Percentiles rank a stretch among this genome's conserved stretches.
Conservation (phyloP, 2,329 filamentous ascomycete species). For the Calonectria montana region DNA sequence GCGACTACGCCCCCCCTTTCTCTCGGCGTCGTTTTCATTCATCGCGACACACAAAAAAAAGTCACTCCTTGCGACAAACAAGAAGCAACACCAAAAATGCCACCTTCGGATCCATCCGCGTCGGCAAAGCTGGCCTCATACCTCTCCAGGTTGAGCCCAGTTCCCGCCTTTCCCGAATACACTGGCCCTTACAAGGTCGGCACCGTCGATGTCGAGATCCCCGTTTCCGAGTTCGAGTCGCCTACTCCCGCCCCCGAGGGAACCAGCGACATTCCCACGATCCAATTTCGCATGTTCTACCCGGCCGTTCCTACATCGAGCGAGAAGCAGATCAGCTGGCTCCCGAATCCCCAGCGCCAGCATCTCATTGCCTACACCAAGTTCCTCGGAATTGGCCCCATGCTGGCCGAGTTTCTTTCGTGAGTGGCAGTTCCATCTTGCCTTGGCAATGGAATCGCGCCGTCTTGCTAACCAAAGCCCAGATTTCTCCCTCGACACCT, state of each 20-base stretch:
- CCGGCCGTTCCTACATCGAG: conserved; percentile 68
- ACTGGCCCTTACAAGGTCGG: conserved; percentile 78
- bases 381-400: conserved; percentile 75
- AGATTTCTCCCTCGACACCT: conserved; percentile 78
- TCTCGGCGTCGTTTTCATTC: not conserved
- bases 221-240: conserved; percentile 68
- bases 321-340: conserved; percentile 76
- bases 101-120: conserved; percentile 37
- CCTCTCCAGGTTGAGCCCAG: conserved; percentile 70
- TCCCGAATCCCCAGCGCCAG: conserved; percentile 80
- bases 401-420: conserved; percentile 70
- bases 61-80: not conserved
- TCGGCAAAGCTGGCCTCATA: conserved; percentile 57
- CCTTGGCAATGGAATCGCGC: too few species aligned
- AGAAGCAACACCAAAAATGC: conserved; percentile 2
- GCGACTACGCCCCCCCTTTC: not conserved
- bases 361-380: conserved; percentile 81
- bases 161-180: conserved; percentile 80
- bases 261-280: conserved; percentile 72
- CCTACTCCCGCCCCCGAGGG: conserved; percentile 65
- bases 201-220: conserved; percentile 82
- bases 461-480: conserved; percentile 13
- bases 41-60: not conserved
- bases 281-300: conserved; percentile 87
- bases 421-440: conserved; percentile 50